These are phyloP conservation scores for Beauveria sp. DNA, from an alignment of 2,329 filamentous ascomycete species.

Conservation along the genomic window DNA sequence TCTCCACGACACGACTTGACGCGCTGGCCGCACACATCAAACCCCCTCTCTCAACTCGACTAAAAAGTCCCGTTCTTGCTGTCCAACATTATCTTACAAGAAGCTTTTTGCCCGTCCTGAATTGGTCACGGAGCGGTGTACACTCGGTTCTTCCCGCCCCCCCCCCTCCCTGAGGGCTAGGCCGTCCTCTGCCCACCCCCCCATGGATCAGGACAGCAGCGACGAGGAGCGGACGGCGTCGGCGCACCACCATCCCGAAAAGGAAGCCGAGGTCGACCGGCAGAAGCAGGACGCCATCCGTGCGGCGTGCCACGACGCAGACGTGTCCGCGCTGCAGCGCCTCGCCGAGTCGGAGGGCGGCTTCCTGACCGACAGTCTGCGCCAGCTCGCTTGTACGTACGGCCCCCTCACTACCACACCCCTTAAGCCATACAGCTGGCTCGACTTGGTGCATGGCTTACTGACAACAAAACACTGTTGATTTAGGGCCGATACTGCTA, in stretches of 20 bases:
- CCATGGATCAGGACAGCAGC: not conserved
- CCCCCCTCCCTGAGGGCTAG: not conserved
- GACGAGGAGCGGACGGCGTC: not conserved
- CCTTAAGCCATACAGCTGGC: not conserved
- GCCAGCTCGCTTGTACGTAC: slow-evolving; percentile 65
- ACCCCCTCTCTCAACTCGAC: too few relatives aligned
- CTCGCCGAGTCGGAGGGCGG: slow-evolving; percentile 60
- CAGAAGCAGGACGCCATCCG: slow-evolving; percentile 32
- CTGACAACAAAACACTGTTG: not conserved
- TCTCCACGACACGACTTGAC: not conserved
- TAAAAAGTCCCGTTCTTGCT: too few relatives aligned
- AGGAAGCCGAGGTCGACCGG: not conserved
- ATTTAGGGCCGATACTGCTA: slow-evolving; percentile 13
- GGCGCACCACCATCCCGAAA: not conserved
- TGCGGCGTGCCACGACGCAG: slow-evolving; percentile 50
- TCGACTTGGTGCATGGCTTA: not conserved
- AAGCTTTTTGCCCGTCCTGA: not conserved
- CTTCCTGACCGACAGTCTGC: slow-evolving; percentile 58
- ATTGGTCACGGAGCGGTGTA: not conserved
- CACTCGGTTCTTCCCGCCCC: not conserved
- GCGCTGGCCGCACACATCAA: too few relatives aligned
- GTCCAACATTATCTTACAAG: not conserved
- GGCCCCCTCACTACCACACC: not conserved
- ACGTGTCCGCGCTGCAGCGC: slow-evolving; percentile 47
- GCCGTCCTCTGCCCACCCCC: not conserved